phyloP scores from a whole-genome alignment of 2,329 filamentous ascomycete species.

The Epichloe brachyelytri region DNA sequence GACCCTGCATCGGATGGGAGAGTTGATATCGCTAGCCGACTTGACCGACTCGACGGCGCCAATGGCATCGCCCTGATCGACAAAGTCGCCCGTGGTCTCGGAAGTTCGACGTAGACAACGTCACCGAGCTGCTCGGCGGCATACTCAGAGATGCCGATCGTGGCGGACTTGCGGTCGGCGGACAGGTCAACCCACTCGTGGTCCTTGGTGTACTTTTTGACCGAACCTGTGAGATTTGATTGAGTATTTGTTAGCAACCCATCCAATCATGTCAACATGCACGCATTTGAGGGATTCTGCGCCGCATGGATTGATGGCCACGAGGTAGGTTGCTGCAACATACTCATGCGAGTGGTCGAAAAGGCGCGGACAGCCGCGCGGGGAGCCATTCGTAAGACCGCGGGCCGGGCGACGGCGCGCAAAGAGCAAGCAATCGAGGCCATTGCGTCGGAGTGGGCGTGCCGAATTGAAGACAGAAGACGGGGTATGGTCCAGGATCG shows the following conservation, averaged over 20 bases:
- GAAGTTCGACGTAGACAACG: conserved; percentile 94
- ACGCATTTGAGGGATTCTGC: too few relatives aligned
- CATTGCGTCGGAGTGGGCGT: conserved; percentile 29
- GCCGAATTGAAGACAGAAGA: not conserved
- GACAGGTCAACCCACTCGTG: conserved; percentile 96
- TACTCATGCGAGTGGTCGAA: conserved; percentile 27
- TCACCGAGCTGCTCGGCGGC: conserved; percentile 87
- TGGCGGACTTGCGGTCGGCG: conserved; percentile 68
- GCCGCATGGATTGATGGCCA: too few relatives aligned
- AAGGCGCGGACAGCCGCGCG: conserved; percentile 30
- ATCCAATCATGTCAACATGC: not conserved
- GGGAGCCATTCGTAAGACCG: conserved; percentile 24
- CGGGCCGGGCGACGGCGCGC: conserved; percentile 32
- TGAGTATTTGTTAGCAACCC: not conserved
- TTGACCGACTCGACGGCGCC: conserved; percentile 98
- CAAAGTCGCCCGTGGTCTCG: conserved; percentile 45
- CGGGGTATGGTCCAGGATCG: not conserved
- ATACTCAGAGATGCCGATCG: conserved; percentile 77
- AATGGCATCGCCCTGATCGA: conserved; percentile 68
- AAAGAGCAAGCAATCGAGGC: conserved; percentile 48
- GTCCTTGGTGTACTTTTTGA: conserved; percentile 87
- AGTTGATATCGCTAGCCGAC: conserved; percentile 93
- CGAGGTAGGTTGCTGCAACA: conserved; percentile 4
- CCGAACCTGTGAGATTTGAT: conserved; percentile 32
- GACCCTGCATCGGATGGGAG: conserved; percentile 69